phyloP scores from a whole-genome alignment of 1,139 yeast species.

The Pichia sp. region DNA sequence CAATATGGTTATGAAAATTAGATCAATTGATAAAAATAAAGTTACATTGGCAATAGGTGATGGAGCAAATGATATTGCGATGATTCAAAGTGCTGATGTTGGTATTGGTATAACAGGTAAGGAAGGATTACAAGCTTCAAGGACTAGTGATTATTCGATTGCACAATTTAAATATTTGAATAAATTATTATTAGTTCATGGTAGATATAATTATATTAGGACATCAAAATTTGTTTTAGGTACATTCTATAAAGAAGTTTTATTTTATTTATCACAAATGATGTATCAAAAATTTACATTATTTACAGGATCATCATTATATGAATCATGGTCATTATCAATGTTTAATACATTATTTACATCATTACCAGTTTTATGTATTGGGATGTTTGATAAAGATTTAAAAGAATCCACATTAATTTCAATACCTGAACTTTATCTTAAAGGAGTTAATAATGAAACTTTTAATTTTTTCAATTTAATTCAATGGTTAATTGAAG shows the following conservation, averaged over 20 bases:
- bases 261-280: constrained; percentile 84
- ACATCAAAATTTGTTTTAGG: constrained; percentile 88
- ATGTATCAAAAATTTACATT: constrained; percentile 79
- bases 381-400: constrained; percentile 96
- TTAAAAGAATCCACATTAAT: constrained; percentile 78
- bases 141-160: constrained; percentile 90
- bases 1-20: constrained; percentile 70
- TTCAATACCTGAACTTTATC: constrained; percentile 86
- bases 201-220: constrained; percentile 88
- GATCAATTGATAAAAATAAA: constrained; percentile 53
- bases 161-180: constrained; percentile 86
- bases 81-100: constrained; percentile 97
- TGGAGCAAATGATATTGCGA: constrained; percentile 98
- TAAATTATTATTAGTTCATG: constrained; percentile 84
- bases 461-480: constrained; percentile 69
- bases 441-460: constrained; percentile 66
- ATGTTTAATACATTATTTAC: constrained; percentile 97
- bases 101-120: constrained; percentile 97
- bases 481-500: constrained; percentile 71
- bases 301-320: constrained; percentile 88
- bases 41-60: constrained; percentile 98
- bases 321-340: constrained; percentile 93
- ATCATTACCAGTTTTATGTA: constrained; percentile 79
- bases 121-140: constrained; percentile 94
- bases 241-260: constrained; percentile 88